Evolutionary conservation across 345 rosid genomes (phyloP).

Genomic region (Arabis alpina): DNA sequence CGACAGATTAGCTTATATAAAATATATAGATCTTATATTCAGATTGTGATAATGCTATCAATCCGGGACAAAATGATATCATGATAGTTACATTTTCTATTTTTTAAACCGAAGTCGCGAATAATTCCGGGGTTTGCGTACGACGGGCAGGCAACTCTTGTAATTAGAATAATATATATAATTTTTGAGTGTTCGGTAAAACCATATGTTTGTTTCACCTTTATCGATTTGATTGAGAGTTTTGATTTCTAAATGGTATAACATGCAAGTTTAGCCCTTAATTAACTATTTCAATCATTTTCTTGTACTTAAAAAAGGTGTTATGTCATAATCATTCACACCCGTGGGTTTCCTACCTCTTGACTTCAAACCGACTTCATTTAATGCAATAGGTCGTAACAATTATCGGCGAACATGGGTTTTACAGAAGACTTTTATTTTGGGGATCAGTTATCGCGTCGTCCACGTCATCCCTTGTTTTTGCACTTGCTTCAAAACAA

Average conservation of each 20-base stretch:
- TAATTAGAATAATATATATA: no score
- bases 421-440: no score
- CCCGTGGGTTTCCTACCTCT: not conserved
- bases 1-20: not conserved
- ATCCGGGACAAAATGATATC: not conserved
- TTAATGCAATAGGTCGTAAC: no score
- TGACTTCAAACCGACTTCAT: not conserved
- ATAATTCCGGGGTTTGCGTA: slow-evolving; percentile 7
- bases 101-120: not conserved
- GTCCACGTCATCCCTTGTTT: no score
- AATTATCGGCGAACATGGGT: no score
- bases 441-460: no score
- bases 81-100: not conserved
- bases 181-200: slow-evolving; percentile 11
- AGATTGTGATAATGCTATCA: not conserved
- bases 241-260: not conserved
- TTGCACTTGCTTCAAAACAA: no score
- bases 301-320: not conserved
- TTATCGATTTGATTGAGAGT: not conserved
- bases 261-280: not conserved
- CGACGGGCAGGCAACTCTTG: not conserved
- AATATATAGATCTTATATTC: not conserved
- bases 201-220: not conserved
- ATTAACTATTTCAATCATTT: not conserved
- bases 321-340: slow-evolving; percentile 8